Evolutionary conservation across 257 asterid species (phyloP), one percentile per base, ranked within the genome.

Genomic region (Oldenlandia corymbosa): DNA sequence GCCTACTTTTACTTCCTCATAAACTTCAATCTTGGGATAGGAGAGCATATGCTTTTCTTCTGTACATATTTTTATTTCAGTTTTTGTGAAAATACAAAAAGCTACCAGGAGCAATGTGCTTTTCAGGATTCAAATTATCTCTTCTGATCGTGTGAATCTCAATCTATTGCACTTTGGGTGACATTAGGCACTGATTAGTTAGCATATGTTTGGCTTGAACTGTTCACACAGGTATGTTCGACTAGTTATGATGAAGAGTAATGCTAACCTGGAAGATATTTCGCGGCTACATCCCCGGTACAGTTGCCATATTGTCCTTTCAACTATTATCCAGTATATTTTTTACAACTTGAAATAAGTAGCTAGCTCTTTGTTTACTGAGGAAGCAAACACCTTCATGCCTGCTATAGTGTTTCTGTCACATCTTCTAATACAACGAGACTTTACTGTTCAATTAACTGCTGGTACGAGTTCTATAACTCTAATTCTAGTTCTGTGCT

Each of bases 201-300:
- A 39, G 64, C 6, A 37, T 58, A 2, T 59, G 24, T 60, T 60
- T 60, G 21, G 16, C 42, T 60, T 27, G 18, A 59, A 24, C 17
- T 28, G 26, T 62, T 63, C 55, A n/a, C 71, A 72, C 85, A 92
- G 99, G 68, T 92, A 87, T 79, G 96, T 89, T 65, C 95, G 92
- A 61, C 68, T 87, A 75, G 95, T 85, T 72, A 84, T 93, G 99
- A 87, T 95, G 62, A 93, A 81, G 78, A 70, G 49, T 61, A 69
- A 74, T 66, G 86, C 75, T 30, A 67, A 68, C 55, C 65, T 80
- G 53, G 85, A 84, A 73, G 86, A 84, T 57, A 72, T 73, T 65
- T 80, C 52, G 71, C 77, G 60, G 78, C 82, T 79, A 41, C 99
- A 93, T 79, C 99, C 97, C 62, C 83, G 99, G 99, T 89, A 57